Conservation (phyloP, 257 asterid genomes). For the Solanum chmielewskii region DNA sequence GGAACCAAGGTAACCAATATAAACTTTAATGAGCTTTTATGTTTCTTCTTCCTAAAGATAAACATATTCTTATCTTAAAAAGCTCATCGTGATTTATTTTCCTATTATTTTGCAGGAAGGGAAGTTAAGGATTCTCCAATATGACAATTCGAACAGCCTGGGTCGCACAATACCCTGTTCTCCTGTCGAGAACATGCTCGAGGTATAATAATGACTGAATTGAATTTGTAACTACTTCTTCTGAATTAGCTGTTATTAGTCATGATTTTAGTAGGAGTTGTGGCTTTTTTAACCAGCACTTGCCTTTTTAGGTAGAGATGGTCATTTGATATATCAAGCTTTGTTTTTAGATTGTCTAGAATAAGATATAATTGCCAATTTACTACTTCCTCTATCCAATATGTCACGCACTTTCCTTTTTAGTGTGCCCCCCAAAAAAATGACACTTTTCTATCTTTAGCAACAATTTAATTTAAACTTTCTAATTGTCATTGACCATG, state of each 20-base stretch:
- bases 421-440: not conserved
- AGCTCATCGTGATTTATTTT: not conserved
- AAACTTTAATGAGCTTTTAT: not conserved
- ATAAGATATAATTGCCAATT: not conserved
- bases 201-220: constrained; percentile 27
- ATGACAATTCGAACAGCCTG: constrained; percentile 41
- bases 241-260: not conserved
- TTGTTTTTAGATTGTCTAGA: not conserved
- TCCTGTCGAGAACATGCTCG: constrained; percentile 55
- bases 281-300: not conserved
- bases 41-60: not conserved
- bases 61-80: not conserved
- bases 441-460: not conserved
- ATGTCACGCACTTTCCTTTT: not conserved
- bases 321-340: not conserved
- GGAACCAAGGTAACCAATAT: constrained; percentile 68
- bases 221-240: not conserved
- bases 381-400: not conserved
- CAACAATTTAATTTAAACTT: not conserved
- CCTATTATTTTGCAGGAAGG: constrained; percentile 65
- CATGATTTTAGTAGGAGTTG: not conserved
- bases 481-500: not conserved
- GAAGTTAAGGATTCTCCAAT: constrained; percentile 81
- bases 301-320: not conserved
- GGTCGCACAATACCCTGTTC: constrained; percentile 24